Percentiles rank a stretch among this genome's conserved stretches.
These are phyloP conservation scores for Terfezia claveryi DNA, from an alignment of 495 filamentous ascomycete genomes.

Conservation along the genomic window DNA sequence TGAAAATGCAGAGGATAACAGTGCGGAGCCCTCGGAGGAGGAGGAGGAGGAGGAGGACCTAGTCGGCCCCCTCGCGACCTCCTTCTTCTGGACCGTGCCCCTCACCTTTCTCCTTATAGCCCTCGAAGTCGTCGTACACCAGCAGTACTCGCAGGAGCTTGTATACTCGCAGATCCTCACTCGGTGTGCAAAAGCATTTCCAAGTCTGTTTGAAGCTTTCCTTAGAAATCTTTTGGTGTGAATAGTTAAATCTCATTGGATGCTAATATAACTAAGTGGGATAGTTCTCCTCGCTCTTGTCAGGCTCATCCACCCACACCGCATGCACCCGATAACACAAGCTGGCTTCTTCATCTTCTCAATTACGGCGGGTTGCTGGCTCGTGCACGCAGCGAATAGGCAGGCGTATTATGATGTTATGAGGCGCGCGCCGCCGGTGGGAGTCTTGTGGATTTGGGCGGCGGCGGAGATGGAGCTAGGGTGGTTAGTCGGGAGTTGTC, in stretches of 20 bases:
- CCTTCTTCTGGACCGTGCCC: slow-evolving; percentile 46
- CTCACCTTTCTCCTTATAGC: slow-evolving; percentile 68
- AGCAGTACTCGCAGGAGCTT: slow-evolving; percentile 63
- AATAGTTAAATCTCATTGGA: neutral
- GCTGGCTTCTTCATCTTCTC: slow-evolving; percentile 36
- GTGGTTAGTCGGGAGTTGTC: slow-evolving; percentile 38
- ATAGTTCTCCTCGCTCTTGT: slow-evolving; percentile 31
- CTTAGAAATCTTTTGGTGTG: no score
- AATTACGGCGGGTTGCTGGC: slow-evolving; percentile 42
- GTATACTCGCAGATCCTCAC: slow-evolving; percentile 33
- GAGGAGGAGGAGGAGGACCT: slow-evolving; percentile 15
- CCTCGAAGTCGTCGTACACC: slow-evolving; percentile 70
- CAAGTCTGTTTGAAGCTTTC: slow-evolving; percentile 22
- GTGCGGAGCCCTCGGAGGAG: neutral
- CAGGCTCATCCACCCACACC: slow-evolving; percentile 34
- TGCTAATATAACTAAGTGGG: slow-evolving; percentile 6
- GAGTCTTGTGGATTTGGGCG: slow-evolving; percentile 83
- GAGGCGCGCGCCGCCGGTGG: slow-evolving; percentile 77
- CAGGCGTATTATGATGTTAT: slow-evolving; percentile 68
- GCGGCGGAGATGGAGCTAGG: slow-evolving; percentile 65
- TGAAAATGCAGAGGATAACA: no score
- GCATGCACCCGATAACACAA: slow-evolving; percentile 31
- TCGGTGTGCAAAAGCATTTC: slow-evolving; percentile 28
- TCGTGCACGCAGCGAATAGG: slow-evolving; percentile 59
- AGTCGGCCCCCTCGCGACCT: slow-evolving; percentile 34